Percentiles rank a stretch among this genome's conserved stretches.
phyloP scores from a whole-genome alignment of 2,329 filamentous ascomycete species.

The Cladophialophora exuberans region DNA sequence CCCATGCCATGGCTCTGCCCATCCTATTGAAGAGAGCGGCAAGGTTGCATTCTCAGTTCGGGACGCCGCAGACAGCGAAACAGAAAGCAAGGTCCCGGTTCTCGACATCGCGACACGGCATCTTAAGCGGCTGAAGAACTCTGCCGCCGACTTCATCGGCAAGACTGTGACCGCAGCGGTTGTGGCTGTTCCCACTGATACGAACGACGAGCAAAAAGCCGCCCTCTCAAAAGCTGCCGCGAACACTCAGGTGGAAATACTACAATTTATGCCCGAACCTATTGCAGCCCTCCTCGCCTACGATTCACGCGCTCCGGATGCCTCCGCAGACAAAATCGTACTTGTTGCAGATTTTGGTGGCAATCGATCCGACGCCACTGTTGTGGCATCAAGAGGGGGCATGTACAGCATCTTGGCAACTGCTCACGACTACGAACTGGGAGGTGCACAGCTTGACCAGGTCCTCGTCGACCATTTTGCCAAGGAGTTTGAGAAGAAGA shows the following conservation, averaged over 20 bases:
- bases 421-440: conserved; percentile 92
- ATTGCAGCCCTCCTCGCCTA: conserved; percentile 88
- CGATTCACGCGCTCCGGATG: conserved; percentile 78
- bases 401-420: conserved; percentile 96
- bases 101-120: conserved; percentile 84
- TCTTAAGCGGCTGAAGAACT: conserved; percentile 76
- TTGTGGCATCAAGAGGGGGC: conserved; percentile 87
- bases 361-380: conserved; percentile 86
- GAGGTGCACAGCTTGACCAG: conserved; percentile 83
- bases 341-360: conserved; percentile 93
- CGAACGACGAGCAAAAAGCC: conserved; percentile 81
- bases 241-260: conserved; percentile 80
- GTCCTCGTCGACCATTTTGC: conserved; percentile 94
- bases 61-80: conserved; percentile 67
- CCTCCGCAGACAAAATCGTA: conserved; percentile 80
- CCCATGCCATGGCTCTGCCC: conserved; percentile 89
- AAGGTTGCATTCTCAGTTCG: conserved; percentile 80
- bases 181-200: conserved; percentile 92
- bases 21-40: conserved; percentile 75
- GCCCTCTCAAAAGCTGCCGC: conserved; percentile 78
- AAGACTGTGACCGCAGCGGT: conserved; percentile 94
- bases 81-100: conserved; percentile 71
- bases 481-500: conserved; percentile 98
- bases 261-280: conserved; percentile 92
- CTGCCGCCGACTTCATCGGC: conserved; percentile 89